Evolutionary conservation across 177 flowering plant genomes (phyloP), one percentile per base, ranked within the genome.

Genomic region (Telopea speciosissima): DNA sequence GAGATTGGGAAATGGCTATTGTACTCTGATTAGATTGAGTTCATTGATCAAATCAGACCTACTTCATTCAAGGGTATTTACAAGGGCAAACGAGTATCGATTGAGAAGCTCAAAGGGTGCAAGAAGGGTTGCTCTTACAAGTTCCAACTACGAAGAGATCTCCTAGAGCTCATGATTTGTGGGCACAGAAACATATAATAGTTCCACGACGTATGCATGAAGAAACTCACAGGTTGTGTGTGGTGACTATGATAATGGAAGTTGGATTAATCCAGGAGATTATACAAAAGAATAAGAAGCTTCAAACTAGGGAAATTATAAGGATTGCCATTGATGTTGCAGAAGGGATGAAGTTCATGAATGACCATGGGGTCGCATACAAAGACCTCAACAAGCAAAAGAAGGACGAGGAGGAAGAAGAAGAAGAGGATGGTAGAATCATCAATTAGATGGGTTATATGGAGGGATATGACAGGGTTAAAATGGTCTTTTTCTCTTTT

Each of bases 181-280:
- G 96, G 99, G 76, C 95, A 92, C 67, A 90, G 75, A 80, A 88
- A 87, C 71, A 76, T 95, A 68, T 68, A 87, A 45, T 93, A 86
- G 65, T 95, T 92, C 73, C 73, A 81, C 69, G 99, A 97, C 19
- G 82, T 90, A 54, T 90, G 89, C 62, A 68, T 95, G 90, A 92
- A 64, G 97, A 92, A 62, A 83, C 68, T 76, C 96, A 95, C 40
- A 97, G 99, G 44, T 75, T 95, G 72, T 95, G 97, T 62, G 85
- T 92, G 1, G 87, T 92, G 76, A 86, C 92, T 19, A 92, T 90
- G n/a, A n/a, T n/a, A n/a, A n/a, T n/a, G 96, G 99, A 95, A 69
- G 95, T 97, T 63, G 97, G 97, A 54, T 84, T 91, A 21, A 86
- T 90, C 52, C 83, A 87, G 45, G 93, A 92, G 26, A 28, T 84